These are phyloP conservation scores for Persicaria tinctoria DNA, from an alignment of 148 eudicot species.

Conservation along the genomic window DNA sequence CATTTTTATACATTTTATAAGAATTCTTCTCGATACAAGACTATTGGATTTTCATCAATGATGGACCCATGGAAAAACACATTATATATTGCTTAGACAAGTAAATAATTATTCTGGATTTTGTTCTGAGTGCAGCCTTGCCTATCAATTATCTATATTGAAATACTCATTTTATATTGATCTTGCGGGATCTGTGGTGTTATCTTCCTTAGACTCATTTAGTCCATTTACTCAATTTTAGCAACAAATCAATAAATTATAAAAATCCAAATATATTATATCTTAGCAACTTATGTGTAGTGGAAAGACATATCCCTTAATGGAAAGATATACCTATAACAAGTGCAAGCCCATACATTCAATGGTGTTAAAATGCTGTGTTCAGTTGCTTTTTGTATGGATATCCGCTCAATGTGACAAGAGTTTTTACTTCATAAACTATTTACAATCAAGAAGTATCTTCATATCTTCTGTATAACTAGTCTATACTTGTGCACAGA, in stretches of 20 bases:
- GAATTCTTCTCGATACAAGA: not conserved
- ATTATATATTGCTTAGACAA: not conserved
- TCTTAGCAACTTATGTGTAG: not conserved
- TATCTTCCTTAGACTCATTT: not conserved
- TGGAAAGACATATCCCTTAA: not conserved
- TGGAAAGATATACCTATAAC: not conserved
- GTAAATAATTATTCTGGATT: not conserved
- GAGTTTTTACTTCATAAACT: not conserved
- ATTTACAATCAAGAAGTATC: not conserved
- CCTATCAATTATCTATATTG: not conserved
- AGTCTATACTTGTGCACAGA: slow-evolving; percentile 33
- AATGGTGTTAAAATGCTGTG: not conserved
- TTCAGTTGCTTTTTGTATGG: not conserved
- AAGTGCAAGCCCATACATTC: not conserved
- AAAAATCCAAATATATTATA: not conserved
- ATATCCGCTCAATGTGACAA: not conserved
- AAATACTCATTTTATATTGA: slow-evolving; percentile 4
- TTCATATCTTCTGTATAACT: not conserved
- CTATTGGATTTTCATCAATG: not conserved
- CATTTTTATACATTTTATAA: not conserved
- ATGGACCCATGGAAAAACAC: not conserved
- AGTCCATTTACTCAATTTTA: not conserved
- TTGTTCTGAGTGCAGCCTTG: not conserved
- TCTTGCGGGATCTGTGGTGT: not conserved
- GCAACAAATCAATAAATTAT: not conserved